Evolutionary conservation across 495 filamentous ascomycete species (phyloP).

Genomic region (Annulohypoxylon nitens): DNA sequence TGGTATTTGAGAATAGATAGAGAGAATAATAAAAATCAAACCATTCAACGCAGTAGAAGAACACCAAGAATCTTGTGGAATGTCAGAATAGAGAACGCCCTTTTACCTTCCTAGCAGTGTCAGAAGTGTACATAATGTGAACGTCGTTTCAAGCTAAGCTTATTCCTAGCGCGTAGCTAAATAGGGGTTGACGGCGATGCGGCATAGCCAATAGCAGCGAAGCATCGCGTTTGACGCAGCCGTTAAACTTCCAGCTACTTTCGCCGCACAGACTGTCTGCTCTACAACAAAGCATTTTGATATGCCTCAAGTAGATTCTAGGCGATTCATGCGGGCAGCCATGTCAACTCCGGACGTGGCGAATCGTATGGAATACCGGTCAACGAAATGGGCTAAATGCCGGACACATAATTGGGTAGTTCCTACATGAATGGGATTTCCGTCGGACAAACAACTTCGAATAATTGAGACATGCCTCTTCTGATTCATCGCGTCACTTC

Average conservation of each 20-base stretch:
- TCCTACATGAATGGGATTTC: neutral
- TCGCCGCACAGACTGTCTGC: neutral
- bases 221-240: neutral
- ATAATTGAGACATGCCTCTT: neutral
- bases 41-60: neutral
- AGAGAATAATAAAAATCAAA: neutral
- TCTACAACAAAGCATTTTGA: neutral
- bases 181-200: constrained; percentile 15
- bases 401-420: constrained; percentile 7
- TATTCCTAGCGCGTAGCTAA: constrained; percentile 7
- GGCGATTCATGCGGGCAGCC: neutral
- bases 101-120: neutral
- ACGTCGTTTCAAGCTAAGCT: constrained; percentile 25
- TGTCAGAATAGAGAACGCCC: neutral
- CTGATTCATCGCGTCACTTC: neutral
- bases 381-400: neutral
- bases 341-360: constrained; percentile 2
- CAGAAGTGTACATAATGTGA: constrained; percentile 19
- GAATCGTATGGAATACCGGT: constrained; percentile 1
- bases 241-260: constrained; percentile 7
- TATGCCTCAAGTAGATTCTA: neutral
- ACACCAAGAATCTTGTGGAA: neutral
- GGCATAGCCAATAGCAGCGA: neutral
- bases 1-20: neutral
- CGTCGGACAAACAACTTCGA: neutral